Evolutionary conservation across 345 rosid genomes (phyloP), one percentile per base, ranked within the genome.

Genomic region (Angophora floribunda): DNA sequence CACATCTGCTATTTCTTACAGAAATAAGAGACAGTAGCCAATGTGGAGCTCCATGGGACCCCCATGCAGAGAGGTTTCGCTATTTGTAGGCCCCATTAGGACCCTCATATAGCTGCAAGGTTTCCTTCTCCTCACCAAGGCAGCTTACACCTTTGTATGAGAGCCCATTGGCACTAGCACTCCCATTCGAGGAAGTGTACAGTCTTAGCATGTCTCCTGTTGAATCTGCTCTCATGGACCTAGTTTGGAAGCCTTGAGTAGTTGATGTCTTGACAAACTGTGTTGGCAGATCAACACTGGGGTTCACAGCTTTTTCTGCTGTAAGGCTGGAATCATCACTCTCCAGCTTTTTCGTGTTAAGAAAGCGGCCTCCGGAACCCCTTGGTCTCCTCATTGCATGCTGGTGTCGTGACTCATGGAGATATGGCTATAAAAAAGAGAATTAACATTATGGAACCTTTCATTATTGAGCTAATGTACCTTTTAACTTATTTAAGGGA

Each of bases 361-460:
- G 91, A 85, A 95, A 95, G 57, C 97, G 97, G 51, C 97, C 97
- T 53, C 97, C 97, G 52, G 94, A 91, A 15, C 97, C 96, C 89
- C 97, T 93, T 26, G 94, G 94, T 90, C 97, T 94, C 90, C 93
- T 93, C 96, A 95, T 90, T 13, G 97, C 97, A 90, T 95, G 97
- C 86, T 52, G 93, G 90, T 95, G 97, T n/a, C 97, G 93, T 19
- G 97, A 95, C 90, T 95, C 97, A 13, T 95, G 97, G 87, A 95
- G 97, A 91, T 95, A 95, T 45, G 97, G 97, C 97, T 95, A 91
- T 84, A 63, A 67, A 89, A 85, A 91, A 87, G 55, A 61, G 85
- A 89, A 88, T 7, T 44, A 36, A 67, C 26, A 61, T 70, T 65
- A 87, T 87, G 55, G 49, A 67, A 44, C 70, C 44, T 6, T 67